Evolutionary conservation across 495 filamentous ascomycete genomes (phyloP), one percentile per base, ranked within the genome.

Genomic region (Parathielavia hyrcaniae): DNA sequence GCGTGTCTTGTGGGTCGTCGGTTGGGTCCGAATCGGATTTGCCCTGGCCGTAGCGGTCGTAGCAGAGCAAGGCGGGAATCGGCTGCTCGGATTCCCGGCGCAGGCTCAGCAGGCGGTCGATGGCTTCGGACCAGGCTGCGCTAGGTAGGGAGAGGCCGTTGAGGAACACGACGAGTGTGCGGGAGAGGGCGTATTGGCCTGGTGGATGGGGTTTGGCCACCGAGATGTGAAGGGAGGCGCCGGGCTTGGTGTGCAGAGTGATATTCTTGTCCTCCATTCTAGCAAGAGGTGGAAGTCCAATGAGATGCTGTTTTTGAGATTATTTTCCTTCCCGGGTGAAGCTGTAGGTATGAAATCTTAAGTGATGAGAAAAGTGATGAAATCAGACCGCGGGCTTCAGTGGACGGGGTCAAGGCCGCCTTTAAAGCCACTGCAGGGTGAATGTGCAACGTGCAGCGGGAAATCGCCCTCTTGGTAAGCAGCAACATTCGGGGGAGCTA

Each of bases 31-130:
- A 72, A 50, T 78, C 75, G 2, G 81, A 82, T 48, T 75, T 62
- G 5, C 83, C 83, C 64, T 86, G 83, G 32, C 84, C 83, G 62
- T 75, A 85, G 40, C 84, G 81, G 69, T 87, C 84, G 62, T 86
- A 86, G 46, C 76, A 76, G 4, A 87, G 75, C 30, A 85, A 71
- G 4, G 64, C 49, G 4, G 68, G 64, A 9, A 76, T 66, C 10
- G 81, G 79, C 20, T 64, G 66, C 10, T 59, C 53, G 16, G 61
- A 36, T 10, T 47, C 26, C 6, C 43, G 57, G 35, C 64, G 63
- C 19, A 69, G 53, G 44, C 60, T 53, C 52, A 76, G 62, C 14
- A 84, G 63, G n/a, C 69, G 58, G 4, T 65, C 32, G 46, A 86
- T 77, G 12, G 75, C 61, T 0, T 72, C 69, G 6, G 62, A 39